phyloP scores from a whole-genome alignment of 176 grass and related monocot genomes.

The Puya raimondii region DNA sequence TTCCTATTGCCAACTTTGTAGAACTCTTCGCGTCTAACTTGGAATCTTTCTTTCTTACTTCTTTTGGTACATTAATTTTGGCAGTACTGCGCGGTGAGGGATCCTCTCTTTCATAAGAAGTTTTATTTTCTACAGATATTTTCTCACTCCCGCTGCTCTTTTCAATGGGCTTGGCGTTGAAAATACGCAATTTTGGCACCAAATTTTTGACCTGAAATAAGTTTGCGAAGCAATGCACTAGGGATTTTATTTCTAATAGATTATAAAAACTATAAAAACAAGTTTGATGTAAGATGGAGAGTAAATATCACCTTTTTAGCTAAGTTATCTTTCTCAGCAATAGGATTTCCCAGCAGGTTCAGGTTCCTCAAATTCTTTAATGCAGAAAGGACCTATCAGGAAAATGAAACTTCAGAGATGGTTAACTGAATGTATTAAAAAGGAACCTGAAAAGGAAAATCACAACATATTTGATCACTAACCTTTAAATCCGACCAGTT shows the following conservation, averaged over 20 bases:
- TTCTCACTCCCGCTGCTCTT: conserved; percentile 28
- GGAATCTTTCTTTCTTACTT: conserved; percentile 23
- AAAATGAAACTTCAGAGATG: conserved; percentile 20
- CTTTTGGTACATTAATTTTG: conserved; percentile 24
- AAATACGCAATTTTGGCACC: conserved; percentile 54
- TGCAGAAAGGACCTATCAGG: conserved; percentile 55
- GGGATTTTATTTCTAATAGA: background rate
- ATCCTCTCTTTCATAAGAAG: conserved; percentile 20
- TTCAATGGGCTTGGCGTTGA: conserved; percentile 70
- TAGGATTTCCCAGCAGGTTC: conserved; percentile 86
- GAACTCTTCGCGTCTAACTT: conserved; percentile 21
- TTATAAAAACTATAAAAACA: background rate
- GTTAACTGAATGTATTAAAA: background rate
- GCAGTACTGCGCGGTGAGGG: background rate
- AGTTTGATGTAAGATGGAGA: background rate
- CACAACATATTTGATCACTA: conserved; percentile 13
- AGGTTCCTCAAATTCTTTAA: conserved; percentile 77
- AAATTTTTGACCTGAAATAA: conserved; percentile 54
- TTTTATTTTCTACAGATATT: conserved; percentile 23
- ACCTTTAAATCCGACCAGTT: conserved; percentile 73
- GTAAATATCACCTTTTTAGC: conserved; percentile 45
- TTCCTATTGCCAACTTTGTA: conserved; percentile 14
- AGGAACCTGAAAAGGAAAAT: background rate
- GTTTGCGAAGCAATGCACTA: conserved; percentile 1
- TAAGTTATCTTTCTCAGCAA: conserved; percentile 55